Evolutionary conservation across 768 basidiomycete species (phyloP).

Genomic region (Mycena amicta): DNA sequence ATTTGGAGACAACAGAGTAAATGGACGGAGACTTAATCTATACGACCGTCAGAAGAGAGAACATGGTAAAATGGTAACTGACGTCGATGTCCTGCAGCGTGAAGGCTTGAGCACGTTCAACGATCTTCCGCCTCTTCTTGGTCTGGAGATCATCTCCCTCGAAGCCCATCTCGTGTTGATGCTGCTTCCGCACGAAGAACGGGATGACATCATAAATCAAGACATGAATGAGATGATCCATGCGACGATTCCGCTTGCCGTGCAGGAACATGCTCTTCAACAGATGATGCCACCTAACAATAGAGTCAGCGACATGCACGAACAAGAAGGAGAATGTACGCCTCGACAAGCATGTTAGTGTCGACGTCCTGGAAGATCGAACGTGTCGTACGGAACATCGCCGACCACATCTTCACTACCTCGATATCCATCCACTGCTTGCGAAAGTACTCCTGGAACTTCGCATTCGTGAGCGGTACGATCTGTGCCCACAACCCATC

Average conservation of each 20-base stretch:
- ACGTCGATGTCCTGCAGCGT: not conserved
- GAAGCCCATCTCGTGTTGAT: conserved; percentile 25
- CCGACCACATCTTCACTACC: conserved; percentile 25
- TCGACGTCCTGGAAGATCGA: conserved; percentile 20
- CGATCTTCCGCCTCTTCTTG: conserved; percentile 4
- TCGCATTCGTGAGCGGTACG: conserved; percentile 9
- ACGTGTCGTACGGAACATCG: conserved; percentile 17
- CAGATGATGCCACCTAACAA: conserved; percentile 29
- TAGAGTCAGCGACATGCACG: too few species aligned
- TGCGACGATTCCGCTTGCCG: conserved; percentile 24
- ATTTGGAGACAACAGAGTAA: conserved; percentile 1
- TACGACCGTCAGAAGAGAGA: not conserved
- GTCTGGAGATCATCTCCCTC: conserved; percentile 24
- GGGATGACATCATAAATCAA: conserved; percentile 20
- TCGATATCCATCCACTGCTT: conserved; percentile 17
- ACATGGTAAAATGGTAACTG: not conserved
- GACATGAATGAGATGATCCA: conserved; percentile 27
- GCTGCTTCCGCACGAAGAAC: conserved; percentile 19
- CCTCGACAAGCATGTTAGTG: conserved; percentile 34
- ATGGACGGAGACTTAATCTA: not conserved
- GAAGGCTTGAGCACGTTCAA: not conserved
- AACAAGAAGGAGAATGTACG: not conserved
- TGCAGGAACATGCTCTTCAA: conserved; percentile 28
- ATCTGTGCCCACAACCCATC: conserved; percentile 17
- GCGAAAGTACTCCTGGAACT: conserved; percentile 20